These are phyloP conservation scores for Omphalotus guepiniiformis DNA, from an alignment of 768 basidiomycete species.

Conservation along the genomic window DNA sequence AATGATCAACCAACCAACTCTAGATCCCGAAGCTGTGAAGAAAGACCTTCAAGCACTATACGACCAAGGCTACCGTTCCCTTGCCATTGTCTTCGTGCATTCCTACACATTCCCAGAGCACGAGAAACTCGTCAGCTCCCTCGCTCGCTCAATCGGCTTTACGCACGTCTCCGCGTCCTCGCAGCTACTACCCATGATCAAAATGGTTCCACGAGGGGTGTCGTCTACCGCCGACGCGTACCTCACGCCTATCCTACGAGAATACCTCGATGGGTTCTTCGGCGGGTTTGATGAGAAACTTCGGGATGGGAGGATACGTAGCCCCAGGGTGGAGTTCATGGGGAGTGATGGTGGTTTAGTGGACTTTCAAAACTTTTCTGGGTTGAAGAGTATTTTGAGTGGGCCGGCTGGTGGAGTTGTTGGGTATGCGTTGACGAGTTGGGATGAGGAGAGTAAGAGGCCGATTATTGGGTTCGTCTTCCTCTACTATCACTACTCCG, in stretches of 20 bases:
- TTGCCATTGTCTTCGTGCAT: slow-evolving; percentile 88
- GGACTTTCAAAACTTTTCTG: slow-evolving; percentile 81
- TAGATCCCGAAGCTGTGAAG: slow-evolving; percentile 52
- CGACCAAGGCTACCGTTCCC: slow-evolving; percentile 77
- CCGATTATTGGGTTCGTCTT: slow-evolving; percentile 79
- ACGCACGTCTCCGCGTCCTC: slow-evolving; percentile 85
- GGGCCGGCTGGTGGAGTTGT: slow-evolving; percentile 96
- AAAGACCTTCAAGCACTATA: slow-evolving; percentile 67
- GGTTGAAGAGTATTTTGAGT: slow-evolving; percentile 88
- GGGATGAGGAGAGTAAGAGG: slow-evolving; percentile 65
- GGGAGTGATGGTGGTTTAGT: slow-evolving; percentile 86
- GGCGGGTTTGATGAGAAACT: slow-evolving; percentile 77
- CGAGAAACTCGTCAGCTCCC: slow-evolving; percentile 63
- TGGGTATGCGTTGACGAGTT: slow-evolving; percentile 89
- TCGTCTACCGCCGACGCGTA: slow-evolving; percentile 95
- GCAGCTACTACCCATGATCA: slow-evolving; percentile 89
- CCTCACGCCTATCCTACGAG: slow-evolving; percentile 80
- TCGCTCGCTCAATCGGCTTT: slow-evolving; percentile 85
- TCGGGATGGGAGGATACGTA: slow-evolving; percentile 50
- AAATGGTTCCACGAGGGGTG: slow-evolving; percentile 89
- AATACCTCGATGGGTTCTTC: slow-evolving; percentile 91
- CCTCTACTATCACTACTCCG: background rate
- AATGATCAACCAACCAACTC: slow-evolving; percentile 4
- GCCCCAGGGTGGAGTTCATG: slow-evolving; percentile 91
- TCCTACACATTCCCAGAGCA: slow-evolving; percentile 92